These are phyloP conservation scores for Hirschfeldia incana DNA, from an alignment of 345 rosid genomes.

Conservation along the genomic window DNA sequence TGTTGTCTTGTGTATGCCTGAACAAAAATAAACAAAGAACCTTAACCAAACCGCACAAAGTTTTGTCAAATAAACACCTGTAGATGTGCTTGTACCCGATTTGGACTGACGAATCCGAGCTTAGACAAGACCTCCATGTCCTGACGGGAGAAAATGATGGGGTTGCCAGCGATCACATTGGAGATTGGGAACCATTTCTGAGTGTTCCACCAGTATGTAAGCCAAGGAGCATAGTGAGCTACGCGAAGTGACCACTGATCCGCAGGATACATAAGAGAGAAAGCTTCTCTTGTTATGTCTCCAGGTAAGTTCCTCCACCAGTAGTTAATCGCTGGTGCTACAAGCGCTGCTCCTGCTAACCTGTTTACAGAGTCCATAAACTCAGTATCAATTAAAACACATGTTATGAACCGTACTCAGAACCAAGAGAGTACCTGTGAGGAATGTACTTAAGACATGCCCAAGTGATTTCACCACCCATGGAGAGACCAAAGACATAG, in stretches of 20 bases:
- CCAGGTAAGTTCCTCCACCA: conserved; percentile 10
- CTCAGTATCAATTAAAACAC: background rate
- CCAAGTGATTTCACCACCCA: conserved; percentile 9
- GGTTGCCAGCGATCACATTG: conserved; percentile 27
- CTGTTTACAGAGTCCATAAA: conserved; percentile 10
- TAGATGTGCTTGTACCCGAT: conserved; percentile 22
- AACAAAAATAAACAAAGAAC: background rate
- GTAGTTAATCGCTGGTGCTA: conserved; percentile 1
- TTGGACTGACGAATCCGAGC: background rate
- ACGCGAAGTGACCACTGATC: background rate
- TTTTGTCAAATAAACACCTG: background rate
- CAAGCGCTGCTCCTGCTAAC: conserved; percentile 12
- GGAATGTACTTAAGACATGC: conserved; percentile 2
- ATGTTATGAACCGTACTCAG: background rate
- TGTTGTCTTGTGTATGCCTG: conserved; percentile 43
- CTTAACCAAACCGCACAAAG: background rate
- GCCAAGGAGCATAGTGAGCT: conserved; percentile 13
- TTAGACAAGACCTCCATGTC: conserved; percentile 4
- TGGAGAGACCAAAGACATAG: conserved; percentile 7
- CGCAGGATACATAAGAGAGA: background rate
- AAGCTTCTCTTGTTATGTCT: background rate
- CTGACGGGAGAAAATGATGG: conserved; percentile 4
- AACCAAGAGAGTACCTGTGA: background rate
- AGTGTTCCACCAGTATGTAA: conserved; percentile 10
- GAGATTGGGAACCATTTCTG: conserved; percentile 23